Base-by-base conservation (phyloP, 345 rosid species). In the Salix viminalis region DNA sequence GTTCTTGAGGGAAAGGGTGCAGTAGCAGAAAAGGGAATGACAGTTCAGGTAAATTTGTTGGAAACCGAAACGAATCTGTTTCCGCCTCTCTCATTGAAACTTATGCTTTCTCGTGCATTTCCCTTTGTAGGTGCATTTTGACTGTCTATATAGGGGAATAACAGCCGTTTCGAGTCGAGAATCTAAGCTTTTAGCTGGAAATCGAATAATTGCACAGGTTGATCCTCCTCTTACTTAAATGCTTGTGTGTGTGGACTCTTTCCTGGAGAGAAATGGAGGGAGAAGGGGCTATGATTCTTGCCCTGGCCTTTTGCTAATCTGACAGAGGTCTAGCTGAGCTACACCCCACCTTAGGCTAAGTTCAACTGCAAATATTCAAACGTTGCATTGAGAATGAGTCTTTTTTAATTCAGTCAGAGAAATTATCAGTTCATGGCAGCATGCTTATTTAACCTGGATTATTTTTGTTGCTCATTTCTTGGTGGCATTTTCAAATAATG, bases 131-230 rank as follows among this genome's bases (percentile, higher is more conserved):
- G 98, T 91, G 86, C 97, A 94, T 76, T 94, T 92, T 69, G 97
- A 92, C 76, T 94, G 97, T 81, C 73, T 87, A 5, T 94, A 90
- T 82, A 85, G 89, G 42, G 87, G 91, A 24, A 83, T 94, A 28
- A 92, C 98, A 1, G 98, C 91, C 37, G 73, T 90, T 39, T 94
- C 98, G 41, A 95, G 93, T 60, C 80, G 97, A 21, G 99, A 92
- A 81, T 95, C 99, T 37, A 95, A 95, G 87, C 95, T 95, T 67
- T 77, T 92, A 72, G 93, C 98, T 65, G 97, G 98, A 69, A 94
- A 94, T 72, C 97, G 98, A 39, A 87, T 78, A 67, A 92, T 92
- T 71, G 87, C 97, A n/a, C 96, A 92, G 97, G 97, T 92, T 71
- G 58, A 21, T 69, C 15, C 37, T 19, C 46, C 58, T 36, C 32